Conservation (phyloP, 2,329 filamentous ascomycete genomes). For the Claviceps arundinis region DNA sequence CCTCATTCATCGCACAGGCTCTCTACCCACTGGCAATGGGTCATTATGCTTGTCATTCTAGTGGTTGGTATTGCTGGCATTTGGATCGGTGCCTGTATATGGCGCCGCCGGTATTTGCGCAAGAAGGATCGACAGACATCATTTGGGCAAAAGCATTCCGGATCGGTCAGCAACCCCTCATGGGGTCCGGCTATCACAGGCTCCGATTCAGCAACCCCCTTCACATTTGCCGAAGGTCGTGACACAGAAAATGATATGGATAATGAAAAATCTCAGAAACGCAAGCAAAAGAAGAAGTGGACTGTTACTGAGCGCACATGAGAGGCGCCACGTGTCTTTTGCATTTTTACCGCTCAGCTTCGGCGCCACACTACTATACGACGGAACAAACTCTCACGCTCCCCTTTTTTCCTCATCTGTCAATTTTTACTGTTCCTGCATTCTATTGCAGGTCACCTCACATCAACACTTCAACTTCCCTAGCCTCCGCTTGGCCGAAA, state of each 20-base stretch:
- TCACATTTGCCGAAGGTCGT: conserved; percentile 3
- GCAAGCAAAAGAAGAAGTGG: conserved; percentile 35
- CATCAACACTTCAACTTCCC: background rate
- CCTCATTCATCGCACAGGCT: conserved; percentile 34
- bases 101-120: conserved; percentile 60
- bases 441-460: background rate
- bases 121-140: conserved; percentile 45
- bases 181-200: conserved; percentile 20
- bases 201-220: conserved; percentile 12
- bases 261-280: conserved; percentile 9
- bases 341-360: background rate
- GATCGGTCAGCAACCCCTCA: conserved; percentile 21
- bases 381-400: background rate
- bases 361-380: background rate
- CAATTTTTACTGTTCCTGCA: too few relatives aligned
- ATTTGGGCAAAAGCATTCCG: conserved; percentile 24
- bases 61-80: conserved; percentile 54
- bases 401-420: background rate
- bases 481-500: background rate
- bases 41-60: conserved; percentile 67
- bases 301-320: conserved; percentile 29
- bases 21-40: conserved; percentile 61
- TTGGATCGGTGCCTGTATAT: conserved; percentile 54
- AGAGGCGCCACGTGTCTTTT: conserved; percentile 5
- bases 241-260: conserved; percentile 6